Percentiles rank a stretch among this genome's conserved stretches.
These are phyloP conservation scores for Takashimella koratensis DNA, from an alignment of 1,284 basidiomycete species.

Conservation along the genomic window DNA sequence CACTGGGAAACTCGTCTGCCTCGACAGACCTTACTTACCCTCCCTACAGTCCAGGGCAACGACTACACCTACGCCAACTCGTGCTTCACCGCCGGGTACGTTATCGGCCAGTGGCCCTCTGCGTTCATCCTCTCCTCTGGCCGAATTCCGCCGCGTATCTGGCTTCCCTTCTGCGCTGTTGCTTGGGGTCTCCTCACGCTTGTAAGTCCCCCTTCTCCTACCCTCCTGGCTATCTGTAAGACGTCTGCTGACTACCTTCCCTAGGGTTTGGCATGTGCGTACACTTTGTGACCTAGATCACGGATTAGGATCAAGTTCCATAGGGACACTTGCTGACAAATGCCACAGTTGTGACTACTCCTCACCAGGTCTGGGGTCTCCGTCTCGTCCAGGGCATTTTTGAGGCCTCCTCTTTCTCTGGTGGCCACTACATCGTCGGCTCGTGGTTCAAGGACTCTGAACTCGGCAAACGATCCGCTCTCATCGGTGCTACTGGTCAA, in stretches of 20 bases:
- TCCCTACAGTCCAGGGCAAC: no score
- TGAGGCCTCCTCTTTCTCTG: conserved; percentile 35
- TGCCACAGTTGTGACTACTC: conserved; percentile 25
- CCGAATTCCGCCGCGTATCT: conserved; percentile 31
- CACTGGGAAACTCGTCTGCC: no score
- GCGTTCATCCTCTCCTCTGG: conserved; percentile 37
- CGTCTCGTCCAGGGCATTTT: conserved; percentile 35
- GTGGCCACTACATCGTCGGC: conserved; percentile 41
- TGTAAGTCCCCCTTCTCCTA: conserved; percentile 10
- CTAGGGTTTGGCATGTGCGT: not conserved
- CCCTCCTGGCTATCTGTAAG: conserved; percentile 22
- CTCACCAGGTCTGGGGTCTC: conserved; percentile 34
- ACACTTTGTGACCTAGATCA: no score
- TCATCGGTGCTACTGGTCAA: conserved; percentile 39
- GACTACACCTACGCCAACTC: conserved; percentile 29
- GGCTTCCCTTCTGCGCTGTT: conserved; percentile 38
- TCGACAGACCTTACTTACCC: not conserved
- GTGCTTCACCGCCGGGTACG: conserved; percentile 39
- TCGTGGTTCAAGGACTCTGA: conserved; percentile 44
- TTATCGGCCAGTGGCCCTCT: conserved; percentile 36
- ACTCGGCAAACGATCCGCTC: conserved; percentile 39
- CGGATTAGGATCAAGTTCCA: no score
- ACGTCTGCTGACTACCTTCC: not conserved
- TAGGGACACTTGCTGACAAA: no score
- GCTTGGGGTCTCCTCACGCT: conserved; percentile 34